Evolutionary conservation across 139 green algal genomes (phyloP), one percentile per base, ranked within the genome.

Genomic region (Trebouxia sp.): DNA sequence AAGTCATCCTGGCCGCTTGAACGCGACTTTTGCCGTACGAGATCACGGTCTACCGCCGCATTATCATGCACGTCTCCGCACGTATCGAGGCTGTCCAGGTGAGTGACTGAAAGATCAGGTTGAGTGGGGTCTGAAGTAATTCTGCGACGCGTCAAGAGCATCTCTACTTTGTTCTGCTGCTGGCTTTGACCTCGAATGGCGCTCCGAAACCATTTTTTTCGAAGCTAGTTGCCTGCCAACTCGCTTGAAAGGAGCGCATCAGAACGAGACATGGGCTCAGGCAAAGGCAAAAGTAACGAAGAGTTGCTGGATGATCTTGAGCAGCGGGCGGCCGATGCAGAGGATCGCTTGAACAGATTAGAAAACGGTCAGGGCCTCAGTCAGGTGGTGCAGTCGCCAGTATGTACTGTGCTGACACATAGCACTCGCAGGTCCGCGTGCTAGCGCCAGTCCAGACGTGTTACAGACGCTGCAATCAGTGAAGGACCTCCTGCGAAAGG

Each of bases 1-100:
- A 94, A 3, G 95, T 98, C 96, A 99, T 99, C n/a, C 15, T 26
- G 62, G 5, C 20, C 30, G 58, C 58, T 41, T 53, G 47, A 53
- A n/a, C n/a, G n/a, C n/a, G n/a, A n/a, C n/a, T n/a, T n/a, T n/a
- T n/a, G n/a, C n/a, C n/a, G n/a, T n/a, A n/a, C n/a, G n/a, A n/a
- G n/a, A n/a, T n/a, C n/a, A n/a, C n/a, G n/a, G n/a, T n/a, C n/a
- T n/a, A n/a, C n/a, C n/a, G n/a, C n/a, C n/a, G n/a, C n/a, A n/a
- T n/a, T n/a, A n/a, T n/a, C n/a, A n/a, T n/a, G n/a, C n/a, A n/a
- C n/a, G n/a, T n/a, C n/a, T n/a, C n/a, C n/a, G n/a, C n/a, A n/a
- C n/a, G n/a, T n/a, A n/a, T n/a, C n/a, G n/a, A n/a, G n/a, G n/a
- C n/a, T n/a, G n/a, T n/a, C n/a, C n/a, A n/a, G n/a, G n/a, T n/a